Evolutionary conservation across 192 early-diverging fungal species (phyloP).

Genomic region (Podila epigama): DNA sequence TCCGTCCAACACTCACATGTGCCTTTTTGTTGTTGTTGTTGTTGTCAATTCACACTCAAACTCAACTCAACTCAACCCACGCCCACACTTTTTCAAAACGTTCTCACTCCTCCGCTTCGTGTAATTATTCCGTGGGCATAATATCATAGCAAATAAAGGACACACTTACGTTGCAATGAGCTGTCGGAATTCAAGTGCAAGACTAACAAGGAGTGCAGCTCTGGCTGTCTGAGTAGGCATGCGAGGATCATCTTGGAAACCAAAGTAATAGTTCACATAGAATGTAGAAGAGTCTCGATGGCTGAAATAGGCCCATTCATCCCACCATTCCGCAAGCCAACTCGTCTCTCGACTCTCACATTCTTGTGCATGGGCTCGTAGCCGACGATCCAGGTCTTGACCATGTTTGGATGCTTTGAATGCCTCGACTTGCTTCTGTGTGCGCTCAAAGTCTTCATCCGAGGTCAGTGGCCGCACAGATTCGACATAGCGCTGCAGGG

Average conservation of each 20-base stretch:
- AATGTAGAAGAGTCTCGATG: conserved; percentile 47
- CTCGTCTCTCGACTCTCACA: conserved; percentile 52
- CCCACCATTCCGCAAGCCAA: conserved; percentile 52
- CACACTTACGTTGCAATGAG: conserved; percentile 43
- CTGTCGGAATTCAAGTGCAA: conserved; percentile 42
- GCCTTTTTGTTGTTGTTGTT: too few species aligned
- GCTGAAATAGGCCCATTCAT: conserved; percentile 44
- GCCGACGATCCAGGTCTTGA: conserved; percentile 31
- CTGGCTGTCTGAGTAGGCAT: conserved; percentile 45
- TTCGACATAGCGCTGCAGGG: conserved; percentile 51
- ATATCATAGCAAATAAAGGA: not conserved
- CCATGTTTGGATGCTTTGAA: conserved; percentile 45
- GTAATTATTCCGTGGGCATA: conserved; percentile 1
- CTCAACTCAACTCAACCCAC: too few species aligned
- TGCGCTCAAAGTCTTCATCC: conserved; percentile 51
- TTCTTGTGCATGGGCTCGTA: conserved; percentile 45
- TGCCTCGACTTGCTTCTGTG: conserved; percentile 48
- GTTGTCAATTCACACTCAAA: too few species aligned
- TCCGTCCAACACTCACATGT: too few species aligned
- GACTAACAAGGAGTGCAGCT: conserved; percentile 38
- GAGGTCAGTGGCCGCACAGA: conserved; percentile 52
- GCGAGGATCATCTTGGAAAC: conserved; percentile 43
- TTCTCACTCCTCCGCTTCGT: too few species aligned
- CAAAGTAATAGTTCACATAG: conserved; percentile 49
- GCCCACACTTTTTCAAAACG: too few species aligned